A percentile compares a stretch with the other conserved stretches of the same genome.
Evolutionary conservation across 1,139 yeast species (phyloP).

Genomic region (Pichia sp.): DNA sequence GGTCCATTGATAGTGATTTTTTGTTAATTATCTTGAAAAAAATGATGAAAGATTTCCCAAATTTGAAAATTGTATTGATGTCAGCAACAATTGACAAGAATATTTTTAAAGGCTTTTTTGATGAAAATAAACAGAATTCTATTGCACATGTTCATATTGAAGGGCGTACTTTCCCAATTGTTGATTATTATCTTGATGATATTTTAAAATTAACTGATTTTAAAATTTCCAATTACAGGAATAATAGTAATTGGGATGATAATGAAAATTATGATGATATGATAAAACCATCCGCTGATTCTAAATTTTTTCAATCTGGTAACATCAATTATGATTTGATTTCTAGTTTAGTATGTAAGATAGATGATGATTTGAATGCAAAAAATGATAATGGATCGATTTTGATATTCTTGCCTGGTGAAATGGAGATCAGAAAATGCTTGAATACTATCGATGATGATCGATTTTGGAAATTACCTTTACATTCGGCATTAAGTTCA

Average conservation of each 20-base stretch:
- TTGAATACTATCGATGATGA: slow-evolving; percentile 30
- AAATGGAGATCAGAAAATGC: slow-evolving; percentile 72
- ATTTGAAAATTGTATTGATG: slow-evolving; percentile 74
- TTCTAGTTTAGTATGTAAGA: slow-evolving; percentile 44
- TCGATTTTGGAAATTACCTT: slow-evolving; percentile 48
- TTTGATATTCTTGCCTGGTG: slow-evolving; percentile 83
- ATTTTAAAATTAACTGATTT: slow-evolving; percentile 52
- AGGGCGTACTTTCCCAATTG: slow-evolving; percentile 90
- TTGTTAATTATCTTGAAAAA: slow-evolving; percentile 69
- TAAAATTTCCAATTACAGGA: slow-evolving; percentile 31
- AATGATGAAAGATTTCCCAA: slow-evolving; percentile 40
- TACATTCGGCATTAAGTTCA: slow-evolving; percentile 82
- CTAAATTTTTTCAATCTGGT: slow-evolving; percentile 57
- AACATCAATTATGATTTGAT: slow-evolving; percentile 70
- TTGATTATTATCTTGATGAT: slow-evolving; percentile 65
- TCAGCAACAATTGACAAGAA: slow-evolving; percentile 85
- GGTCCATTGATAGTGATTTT: slow-evolving; percentile 88
- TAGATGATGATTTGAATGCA: slow-evolving; percentile 41
- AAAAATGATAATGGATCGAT: slow-evolving; percentile 61
- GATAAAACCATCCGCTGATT: slow-evolving; percentile 54
- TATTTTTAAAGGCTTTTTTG: slow-evolving; percentile 63
- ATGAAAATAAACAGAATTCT: slow-evolving; percentile 19
- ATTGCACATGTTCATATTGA: slow-evolving; percentile 67
- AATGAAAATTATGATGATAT: slow-evolving; percentile 24
- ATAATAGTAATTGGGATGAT: slow-evolving; percentile 1